Base-by-base conservation (phyloP, 2,329 filamentous ascomycete genomes). In the Aspergillus amoenus region DNA sequence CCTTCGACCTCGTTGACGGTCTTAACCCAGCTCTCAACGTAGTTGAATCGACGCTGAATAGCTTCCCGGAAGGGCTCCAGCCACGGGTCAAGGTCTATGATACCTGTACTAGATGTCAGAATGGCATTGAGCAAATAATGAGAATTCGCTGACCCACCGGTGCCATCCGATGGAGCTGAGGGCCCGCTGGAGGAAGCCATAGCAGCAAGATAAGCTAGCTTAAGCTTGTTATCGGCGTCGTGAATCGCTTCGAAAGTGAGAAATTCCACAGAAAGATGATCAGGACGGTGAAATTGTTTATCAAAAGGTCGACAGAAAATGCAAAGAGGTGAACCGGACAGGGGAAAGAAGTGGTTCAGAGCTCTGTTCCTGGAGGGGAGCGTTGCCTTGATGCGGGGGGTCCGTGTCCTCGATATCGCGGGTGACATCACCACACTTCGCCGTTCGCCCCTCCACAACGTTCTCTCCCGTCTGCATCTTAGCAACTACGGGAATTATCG, bases 51-150 rank as follows among this genome's bases (percentile, higher is more conserved):
- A 59, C 85, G 83, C 73, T 85, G 88, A 62, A 99, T 81, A 32
- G 87, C 80, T 55, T 88, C 90, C 68, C 86, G 84, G 81, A 95
- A 97, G 4, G 94, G 93, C 52, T 85, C 84, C 53, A 99, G 86
- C 85, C 88, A 97, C 45, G 93, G 91, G 72, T 99, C 94, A 58
- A 97, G 82, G 73, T 90, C 79, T 63, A 95, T 77, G 52, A 97
- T 92, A 66, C 93, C 94, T 96, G 70, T 41, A 48, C 34, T 27
- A 37, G 60, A 46, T 58, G 58, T 49, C n/a, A 47, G 39, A 21
- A 43, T 50, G 40, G 17, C 12, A 18, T 42, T 15, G 21, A 11
- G 22, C 24, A 21, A 43, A 34, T 13, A 17, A 47, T 40, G 37
- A 11, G 27, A 6, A 12, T 8, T 13, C 43, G 6, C 12, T 47